Conservation (phyloP, 257 asterid genomes). For the Penstemon newberryi region DNA sequence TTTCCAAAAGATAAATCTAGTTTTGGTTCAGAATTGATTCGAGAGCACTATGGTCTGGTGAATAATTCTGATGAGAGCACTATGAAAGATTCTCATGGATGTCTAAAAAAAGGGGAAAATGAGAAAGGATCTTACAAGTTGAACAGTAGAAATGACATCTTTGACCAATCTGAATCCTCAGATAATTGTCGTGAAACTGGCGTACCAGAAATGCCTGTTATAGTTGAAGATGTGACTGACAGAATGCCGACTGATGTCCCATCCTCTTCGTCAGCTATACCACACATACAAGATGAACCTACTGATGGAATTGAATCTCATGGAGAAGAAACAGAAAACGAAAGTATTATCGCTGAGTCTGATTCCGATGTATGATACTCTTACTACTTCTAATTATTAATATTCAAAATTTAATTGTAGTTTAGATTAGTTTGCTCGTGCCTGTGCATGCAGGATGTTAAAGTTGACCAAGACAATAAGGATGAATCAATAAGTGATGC, state of each 20-base stretch:
- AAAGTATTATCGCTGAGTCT: conserved; percentile 40
- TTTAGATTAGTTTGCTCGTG: conserved; percentile 21
- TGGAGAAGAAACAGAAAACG: conserved; percentile 50
- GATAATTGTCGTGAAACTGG: conserved; percentile 26
- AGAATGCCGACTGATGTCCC: conserved; percentile 35
- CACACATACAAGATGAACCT: conserved; percentile 40
- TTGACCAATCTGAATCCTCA: conserved; percentile 32
- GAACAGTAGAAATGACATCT: conserved; percentile 27
- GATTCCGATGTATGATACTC: conserved; percentile 46
- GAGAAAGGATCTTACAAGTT: conserved; percentile 25
- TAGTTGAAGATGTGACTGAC: conserved; percentile 52
- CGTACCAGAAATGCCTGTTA: conserved; percentile 29
- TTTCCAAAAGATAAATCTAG: conserved; percentile 29
- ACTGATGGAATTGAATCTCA: conserved; percentile 42
- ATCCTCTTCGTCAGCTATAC: conserved; percentile 30
- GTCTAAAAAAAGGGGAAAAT: conserved; percentile 17
- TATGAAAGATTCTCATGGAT: conserved; percentile 21
- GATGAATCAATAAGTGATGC: conserved; percentile 55
- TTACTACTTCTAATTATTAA: conserved; percentile 19
- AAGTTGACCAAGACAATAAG: conserved; percentile 38
- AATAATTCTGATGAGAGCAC: conserved; percentile 1
- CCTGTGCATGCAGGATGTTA: conserved; percentile 43
- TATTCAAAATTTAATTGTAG: conserved; percentile 4
- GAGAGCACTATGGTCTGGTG: not conserved
- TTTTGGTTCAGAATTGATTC: conserved; percentile 1